Evolutionary conservation across 257 asterid species (phyloP).

Genomic region (Nicotiana benthamiana): DNA sequence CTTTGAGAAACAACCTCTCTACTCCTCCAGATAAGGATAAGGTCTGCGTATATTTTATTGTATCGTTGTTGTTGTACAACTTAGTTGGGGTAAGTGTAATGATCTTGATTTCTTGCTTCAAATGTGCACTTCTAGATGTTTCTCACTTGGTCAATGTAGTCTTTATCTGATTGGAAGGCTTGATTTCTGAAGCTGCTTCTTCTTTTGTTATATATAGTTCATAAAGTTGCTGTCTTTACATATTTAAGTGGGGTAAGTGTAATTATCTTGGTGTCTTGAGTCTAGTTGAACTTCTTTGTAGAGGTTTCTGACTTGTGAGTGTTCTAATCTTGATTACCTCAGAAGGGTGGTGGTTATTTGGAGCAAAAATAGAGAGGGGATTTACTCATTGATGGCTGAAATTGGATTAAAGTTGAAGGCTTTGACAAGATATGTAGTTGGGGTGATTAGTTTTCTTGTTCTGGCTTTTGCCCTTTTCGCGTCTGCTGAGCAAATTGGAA

Average conservation of each 20-base stretch:
- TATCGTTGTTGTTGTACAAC: too few species aligned
- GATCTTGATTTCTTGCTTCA: background rate
- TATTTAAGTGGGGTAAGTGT: background rate
- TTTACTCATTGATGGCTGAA: conserved; percentile 34
- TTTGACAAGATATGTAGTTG: conserved; percentile 8
- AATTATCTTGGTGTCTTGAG: background rate
- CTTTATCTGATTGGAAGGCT: background rate
- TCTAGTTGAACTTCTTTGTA: background rate
- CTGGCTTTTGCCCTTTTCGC: conserved; percentile 25
- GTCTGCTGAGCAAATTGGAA: conserved; percentile 27
- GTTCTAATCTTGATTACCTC: background rate
- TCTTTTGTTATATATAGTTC: background rate
- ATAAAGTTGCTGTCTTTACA: background rate
- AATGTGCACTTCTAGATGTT: background rate
- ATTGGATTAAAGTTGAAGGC: conserved; percentile 23
- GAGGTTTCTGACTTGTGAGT: background rate
- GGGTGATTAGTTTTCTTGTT: conserved; percentile 21
- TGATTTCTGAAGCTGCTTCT: background rate
- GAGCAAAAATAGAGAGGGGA: background rate
- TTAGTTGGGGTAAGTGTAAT: background rate
- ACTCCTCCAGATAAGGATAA: too few species aligned
- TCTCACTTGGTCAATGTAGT: background rate
- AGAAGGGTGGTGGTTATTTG: background rate
- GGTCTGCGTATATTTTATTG: too few species aligned
- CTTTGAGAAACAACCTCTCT: too few species aligned